phyloP scores from a whole-genome alignment of 2,329 filamentous ascomycete genomes.

The Chaetomiaceae sp. region DNA sequence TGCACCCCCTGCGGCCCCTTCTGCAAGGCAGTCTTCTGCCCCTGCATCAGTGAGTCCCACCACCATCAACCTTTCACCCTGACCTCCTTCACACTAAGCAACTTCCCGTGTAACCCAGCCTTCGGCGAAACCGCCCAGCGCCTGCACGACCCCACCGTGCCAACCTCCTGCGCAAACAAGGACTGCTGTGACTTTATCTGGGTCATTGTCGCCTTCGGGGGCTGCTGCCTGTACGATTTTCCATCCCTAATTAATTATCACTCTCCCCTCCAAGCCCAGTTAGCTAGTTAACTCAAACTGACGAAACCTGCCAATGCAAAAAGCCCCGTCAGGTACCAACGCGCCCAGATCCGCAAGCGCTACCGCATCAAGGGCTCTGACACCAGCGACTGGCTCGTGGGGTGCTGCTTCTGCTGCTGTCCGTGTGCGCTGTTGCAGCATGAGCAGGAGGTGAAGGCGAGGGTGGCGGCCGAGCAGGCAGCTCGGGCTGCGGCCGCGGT shows the following conservation, averaged over 20 bases:
- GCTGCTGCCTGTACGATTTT: background rate
- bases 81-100: background rate
- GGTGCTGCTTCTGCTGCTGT: conserved; percentile 52
- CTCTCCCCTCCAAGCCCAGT: too few species aligned
- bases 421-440: conserved; percentile 57
- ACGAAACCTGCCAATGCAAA: background rate
- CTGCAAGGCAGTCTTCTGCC: background rate
- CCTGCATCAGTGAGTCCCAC: background rate
- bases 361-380: conserved; percentile 50
- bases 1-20: background rate
- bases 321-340: conserved; percentile 49
- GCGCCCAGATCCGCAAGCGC: conserved; percentile 48
- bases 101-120: background rate
- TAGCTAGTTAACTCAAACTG: too few species aligned
- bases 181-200: background rate
- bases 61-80: background rate
- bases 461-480: background rate
- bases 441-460: conserved; percentile 47
- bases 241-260: too few species aligned
- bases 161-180: background rate
- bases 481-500: background rate
- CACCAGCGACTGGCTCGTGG: conserved; percentile 46
- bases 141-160: background rate
- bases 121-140: background rate
- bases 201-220: background rate